Conservation (phyloP, 345 rosid species). For the Salix exigua region DNA sequence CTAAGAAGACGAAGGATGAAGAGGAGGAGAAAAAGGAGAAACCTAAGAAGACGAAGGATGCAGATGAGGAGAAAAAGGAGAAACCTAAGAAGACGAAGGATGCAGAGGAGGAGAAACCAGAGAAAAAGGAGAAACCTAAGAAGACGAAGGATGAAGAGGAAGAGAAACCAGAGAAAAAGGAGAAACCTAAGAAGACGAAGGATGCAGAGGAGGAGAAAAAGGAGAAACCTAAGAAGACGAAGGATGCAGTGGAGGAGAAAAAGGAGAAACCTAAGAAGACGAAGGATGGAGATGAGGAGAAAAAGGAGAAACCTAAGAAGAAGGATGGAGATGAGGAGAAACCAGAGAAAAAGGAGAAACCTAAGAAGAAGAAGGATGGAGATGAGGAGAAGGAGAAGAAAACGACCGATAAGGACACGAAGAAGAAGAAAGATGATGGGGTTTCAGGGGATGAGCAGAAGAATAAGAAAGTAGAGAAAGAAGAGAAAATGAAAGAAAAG, state of each 20-base stretch:
- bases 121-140: no score
- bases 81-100: conserved; percentile 24
- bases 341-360: conserved; percentile 3
- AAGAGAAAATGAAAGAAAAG: conserved; percentile 2
- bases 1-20: conserved; percentile 4
- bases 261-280: conserved; percentile 39
- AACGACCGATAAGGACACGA: conserved; percentile 3
- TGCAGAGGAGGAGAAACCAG: not conserved
- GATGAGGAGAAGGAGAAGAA: not conserved
- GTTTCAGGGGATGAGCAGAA: not conserved
- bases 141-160: not conserved
- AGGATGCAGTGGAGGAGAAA: conserved; percentile 12
- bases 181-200: conserved; percentile 5
- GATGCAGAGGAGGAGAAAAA: not conserved
- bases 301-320: conserved; percentile 7
- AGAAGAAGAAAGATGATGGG: not conserved
- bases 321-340: not conserved
- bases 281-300: not conserved
- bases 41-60: not conserved
- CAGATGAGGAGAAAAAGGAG: conserved; percentile 34
- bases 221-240: not conserved
- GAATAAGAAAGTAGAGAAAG: conserved; percentile 5
- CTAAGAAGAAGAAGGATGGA: not conserved
- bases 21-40: not conserved
- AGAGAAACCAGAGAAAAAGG: conserved; percentile 1